Evolutionary conservation across 352 stramenopile genomes (phyloP).

Genomic region (Chrysophaeum taylorii): DNA sequence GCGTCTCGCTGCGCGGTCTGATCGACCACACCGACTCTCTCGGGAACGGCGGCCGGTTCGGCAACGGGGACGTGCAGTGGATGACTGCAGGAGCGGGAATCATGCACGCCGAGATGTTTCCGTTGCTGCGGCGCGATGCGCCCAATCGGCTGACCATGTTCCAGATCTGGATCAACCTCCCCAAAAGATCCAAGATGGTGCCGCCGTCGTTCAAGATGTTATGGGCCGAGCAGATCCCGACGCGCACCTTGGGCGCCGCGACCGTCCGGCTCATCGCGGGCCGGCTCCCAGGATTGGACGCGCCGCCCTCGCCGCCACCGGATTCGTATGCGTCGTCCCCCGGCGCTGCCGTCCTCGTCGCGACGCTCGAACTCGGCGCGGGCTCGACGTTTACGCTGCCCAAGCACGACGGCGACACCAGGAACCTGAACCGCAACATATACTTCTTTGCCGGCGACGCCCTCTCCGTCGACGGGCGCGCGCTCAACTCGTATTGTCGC

Average conservation of each 20-base stretch:
- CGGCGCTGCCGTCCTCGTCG: slow-evolving; percentile 22
- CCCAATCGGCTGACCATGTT: slow-evolving; percentile 30
- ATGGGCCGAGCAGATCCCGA: slow-evolving; percentile 44
- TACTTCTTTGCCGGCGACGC: slow-evolving; percentile 28
- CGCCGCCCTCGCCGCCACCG: slow-evolving; percentile 15
- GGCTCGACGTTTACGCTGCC: slow-evolving; percentile 16
- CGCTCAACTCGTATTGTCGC: slow-evolving; percentile 11
- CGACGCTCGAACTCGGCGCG: slow-evolving; percentile 19
- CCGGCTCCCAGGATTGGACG: slow-evolving; percentile 6
- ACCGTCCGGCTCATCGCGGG: slow-evolving; percentile 31
- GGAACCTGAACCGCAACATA: slow-evolving; percentile 22
- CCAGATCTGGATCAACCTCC: slow-evolving; percentile 47
- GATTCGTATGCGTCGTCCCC: slow-evolving; percentile 26
- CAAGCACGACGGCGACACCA: background rate
- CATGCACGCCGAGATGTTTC: slow-evolving; percentile 45
- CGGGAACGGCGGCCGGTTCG: slow-evolving; percentile 36
- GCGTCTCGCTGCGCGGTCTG: slow-evolving; percentile 29
- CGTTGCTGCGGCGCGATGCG: slow-evolving; percentile 18
- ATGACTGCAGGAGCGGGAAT: slow-evolving; percentile 43
- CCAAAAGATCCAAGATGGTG: slow-evolving; percentile 32
- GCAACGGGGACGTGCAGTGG: slow-evolving; percentile 45
- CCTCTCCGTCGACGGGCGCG: slow-evolving; percentile 8
- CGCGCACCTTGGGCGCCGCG: slow-evolving; percentile 29
- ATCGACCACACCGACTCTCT: slow-evolving; percentile 52
- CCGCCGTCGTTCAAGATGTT: slow-evolving; percentile 49